Evolutionary conservation across 2,329 filamentous ascomycete species (phyloP).

Genomic region (Graphiopsis chlorocephala): DNA sequence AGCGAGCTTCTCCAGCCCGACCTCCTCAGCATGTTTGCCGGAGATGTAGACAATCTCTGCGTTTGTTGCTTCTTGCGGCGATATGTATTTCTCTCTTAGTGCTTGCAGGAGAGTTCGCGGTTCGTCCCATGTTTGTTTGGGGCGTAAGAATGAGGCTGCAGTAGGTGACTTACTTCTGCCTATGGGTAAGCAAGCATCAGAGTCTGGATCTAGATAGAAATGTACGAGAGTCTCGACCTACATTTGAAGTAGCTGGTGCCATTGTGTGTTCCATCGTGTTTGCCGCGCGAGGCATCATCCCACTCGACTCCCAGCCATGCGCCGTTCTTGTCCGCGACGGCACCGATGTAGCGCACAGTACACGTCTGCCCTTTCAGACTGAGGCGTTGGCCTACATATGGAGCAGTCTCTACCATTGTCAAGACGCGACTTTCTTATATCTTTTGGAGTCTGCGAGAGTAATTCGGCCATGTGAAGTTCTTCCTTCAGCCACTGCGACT

Average conservation of each 20-base stretch:
- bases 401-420: neutral
- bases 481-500: neutral
- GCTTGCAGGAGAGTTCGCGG: slow-evolving; percentile 75
- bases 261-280: slow-evolving; percentile 83
- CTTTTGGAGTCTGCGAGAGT: neutral
- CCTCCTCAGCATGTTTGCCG: slow-evolving; percentile 83
- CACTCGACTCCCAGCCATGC: slow-evolving; percentile 94
- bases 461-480: neutral
- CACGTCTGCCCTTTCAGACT: slow-evolving; percentile 76
- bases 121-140: slow-evolving; percentile 66
- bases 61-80: slow-evolving; percentile 40
- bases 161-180: slow-evolving; percentile 64
- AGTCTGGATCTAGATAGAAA: neutral
- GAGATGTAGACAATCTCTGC: slow-evolving; percentile 65
- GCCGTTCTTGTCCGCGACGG: slow-evolving; percentile 71
- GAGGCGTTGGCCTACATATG: slow-evolving; percentile 63
- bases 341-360: slow-evolving; percentile 80
- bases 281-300: slow-evolving; percentile 83
- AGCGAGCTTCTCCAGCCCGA: slow-evolving; percentile 92
- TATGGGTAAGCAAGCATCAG: slow-evolving; percentile 36
- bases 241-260: slow-evolving; percentile 80
- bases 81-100: slow-evolving; percentile 78
- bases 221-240: slow-evolving; percentile 41
- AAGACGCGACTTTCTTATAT: neutral
- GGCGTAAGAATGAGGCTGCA: slow-evolving; percentile 83